These are phyloP conservation scores for Tephrocybe rancida DNA, from an alignment of 768 basidiomycete species.

Conservation along the genomic window DNA sequence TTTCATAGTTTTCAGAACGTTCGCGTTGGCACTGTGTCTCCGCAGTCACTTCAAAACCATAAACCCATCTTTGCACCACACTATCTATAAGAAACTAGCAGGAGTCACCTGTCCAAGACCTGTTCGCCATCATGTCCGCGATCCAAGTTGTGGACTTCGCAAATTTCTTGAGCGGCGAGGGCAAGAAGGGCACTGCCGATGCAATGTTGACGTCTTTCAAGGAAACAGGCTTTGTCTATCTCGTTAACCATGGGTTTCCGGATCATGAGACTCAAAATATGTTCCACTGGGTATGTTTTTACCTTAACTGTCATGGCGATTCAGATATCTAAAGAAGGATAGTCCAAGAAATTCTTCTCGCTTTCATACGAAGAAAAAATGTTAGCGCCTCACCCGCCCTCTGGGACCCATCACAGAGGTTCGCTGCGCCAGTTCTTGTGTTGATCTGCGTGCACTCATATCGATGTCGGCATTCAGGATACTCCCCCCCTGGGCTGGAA, in stretches of 20 bases:
- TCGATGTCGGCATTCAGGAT: slow-evolving; percentile 25
- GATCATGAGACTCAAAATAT: slow-evolving; percentile 37
- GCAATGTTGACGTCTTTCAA: slow-evolving; percentile 48
- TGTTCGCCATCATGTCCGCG: neutral
- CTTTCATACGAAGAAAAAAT: slow-evolving; percentile 39
- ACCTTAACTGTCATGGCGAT: neutral
- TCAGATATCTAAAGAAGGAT: no score
- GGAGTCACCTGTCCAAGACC: no score
- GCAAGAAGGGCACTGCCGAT: slow-evolving; percentile 40
- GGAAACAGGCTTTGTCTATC: slow-evolving; percentile 49
- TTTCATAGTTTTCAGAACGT: no score
- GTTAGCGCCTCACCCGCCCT: slow-evolving; percentile 46
- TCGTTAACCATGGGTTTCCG: slow-evolving; percentile 43
- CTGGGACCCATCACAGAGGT: slow-evolving; percentile 49
- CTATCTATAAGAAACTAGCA: no score
- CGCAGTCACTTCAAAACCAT: no score
- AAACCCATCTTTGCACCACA: no score
- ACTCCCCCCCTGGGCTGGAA: slow-evolving; percentile 41
- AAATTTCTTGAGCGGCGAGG: slow-evolving; percentile 40
- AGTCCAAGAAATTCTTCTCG: slow-evolving; percentile 43
- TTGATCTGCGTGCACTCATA: neutral
- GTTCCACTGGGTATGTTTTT: slow-evolving; percentile 36
- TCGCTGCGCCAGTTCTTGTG: slow-evolving; percentile 12
- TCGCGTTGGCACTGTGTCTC: no score
- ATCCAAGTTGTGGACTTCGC: slow-evolving; percentile 44